A percentile compares a stretch with the other conserved stretches of the same genome.
Evolutionary conservation across 148 eudicot species (phyloP).

Genomic region (Chenopodium suecicum): DNA sequence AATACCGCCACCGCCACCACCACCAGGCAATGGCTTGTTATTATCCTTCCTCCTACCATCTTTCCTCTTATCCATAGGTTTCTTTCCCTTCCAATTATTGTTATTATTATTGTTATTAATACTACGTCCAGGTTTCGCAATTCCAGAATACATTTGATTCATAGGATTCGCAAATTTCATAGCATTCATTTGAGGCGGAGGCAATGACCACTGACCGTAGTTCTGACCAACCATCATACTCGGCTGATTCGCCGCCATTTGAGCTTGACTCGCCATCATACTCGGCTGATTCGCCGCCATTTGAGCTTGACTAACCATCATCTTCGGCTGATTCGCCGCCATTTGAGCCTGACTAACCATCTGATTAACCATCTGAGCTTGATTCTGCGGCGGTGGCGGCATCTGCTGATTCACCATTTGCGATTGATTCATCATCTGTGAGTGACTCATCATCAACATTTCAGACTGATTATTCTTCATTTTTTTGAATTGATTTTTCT

Average conservation of each 20-base stretch:
- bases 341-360: conserved; percentile 31
- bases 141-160: conserved; percentile 30
- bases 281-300: conserved; percentile 22
- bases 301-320: conserved; percentile 38
- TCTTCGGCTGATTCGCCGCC: conserved; percentile 17
- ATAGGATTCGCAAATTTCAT: conserved; percentile 45
- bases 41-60: conserved; percentile 38
- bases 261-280: conserved; percentile 38
- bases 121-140: conserved; percentile 40
- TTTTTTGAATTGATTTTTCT: neutral
- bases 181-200: conserved; percentile 35
- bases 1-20: conserved; percentile 24
- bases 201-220: conserved; percentile 60
- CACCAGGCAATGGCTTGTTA: conserved; percentile 23
- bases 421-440: conserved; percentile 35
- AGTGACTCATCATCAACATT: conserved; percentile 21
- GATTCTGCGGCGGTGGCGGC: conserved; percentile 12
- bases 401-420: conserved; percentile 30
- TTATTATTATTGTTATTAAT: conserved; percentile 20
- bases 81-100: conserved; percentile 77
- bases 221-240: conserved; percentile 39
- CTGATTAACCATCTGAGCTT: conserved; percentile 32
- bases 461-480: conserved; percentile 15
- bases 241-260: conserved; percentile 25
- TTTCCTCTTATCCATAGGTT: conserved; percentile 48